A percentile compares a stretch with the other conserved stretches of the same genome.
phyloP scores from a whole-genome alignment of 2,329 filamentous ascomycete species.

The Lachnellula subtilissima region DNA sequence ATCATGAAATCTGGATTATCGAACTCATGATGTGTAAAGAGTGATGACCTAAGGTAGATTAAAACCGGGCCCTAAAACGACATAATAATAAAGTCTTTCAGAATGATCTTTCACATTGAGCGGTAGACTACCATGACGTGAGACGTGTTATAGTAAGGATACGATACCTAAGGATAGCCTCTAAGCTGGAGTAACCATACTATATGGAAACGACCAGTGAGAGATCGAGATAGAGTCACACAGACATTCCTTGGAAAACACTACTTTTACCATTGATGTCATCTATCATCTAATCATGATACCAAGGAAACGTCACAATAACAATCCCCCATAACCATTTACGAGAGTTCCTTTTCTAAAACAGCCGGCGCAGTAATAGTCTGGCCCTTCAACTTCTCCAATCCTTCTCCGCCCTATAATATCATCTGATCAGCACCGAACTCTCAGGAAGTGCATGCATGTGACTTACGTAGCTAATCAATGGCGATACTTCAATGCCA shows the following conservation, averaged over 20 bases:
- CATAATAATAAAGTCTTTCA: too few relatives aligned
- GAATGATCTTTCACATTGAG: too few relatives aligned
- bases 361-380: constrained; percentile 49
- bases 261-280: background rate
- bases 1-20: too few relatives aligned
- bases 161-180: too few relatives aligned
- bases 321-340: constrained; percentile 1
- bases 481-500: constrained; percentile 85
- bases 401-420: constrained; percentile 56
- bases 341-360: constrained; percentile 39
- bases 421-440: constrained; percentile 49
- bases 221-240: too few relatives aligned
- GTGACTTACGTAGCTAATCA: constrained; percentile 87
- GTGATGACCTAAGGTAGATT: too few relatives aligned
- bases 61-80: too few relatives aligned
- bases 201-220: too few relatives aligned
- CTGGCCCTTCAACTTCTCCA: constrained; percentile 51
- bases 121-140: too few relatives aligned
- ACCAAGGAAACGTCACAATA: background rate
- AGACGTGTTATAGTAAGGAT: too few relatives aligned
- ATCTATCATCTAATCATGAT: background rate
- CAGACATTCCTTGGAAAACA: background rate
- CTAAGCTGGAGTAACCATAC: too few relatives aligned
- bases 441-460: background rate
- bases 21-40: too few relatives aligned